Conservation (phyloP, 148 eudicot genomes). For the Hydrangea macrophylla region DNA sequence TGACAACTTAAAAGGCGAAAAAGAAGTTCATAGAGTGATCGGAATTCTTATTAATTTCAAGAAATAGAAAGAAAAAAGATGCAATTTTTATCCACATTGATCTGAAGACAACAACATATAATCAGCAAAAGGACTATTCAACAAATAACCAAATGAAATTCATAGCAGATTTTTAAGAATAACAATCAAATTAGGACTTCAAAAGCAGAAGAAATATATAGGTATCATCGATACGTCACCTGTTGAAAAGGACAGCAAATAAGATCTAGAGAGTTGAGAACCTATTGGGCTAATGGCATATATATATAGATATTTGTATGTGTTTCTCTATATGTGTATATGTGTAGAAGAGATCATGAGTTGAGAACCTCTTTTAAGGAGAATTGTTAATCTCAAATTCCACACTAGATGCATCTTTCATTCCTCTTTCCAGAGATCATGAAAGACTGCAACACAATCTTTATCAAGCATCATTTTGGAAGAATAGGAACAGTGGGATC, state of each 20-base stretch:
- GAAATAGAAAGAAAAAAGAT: background rate
- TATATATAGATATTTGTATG: too few relatives aligned
- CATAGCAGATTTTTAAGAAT: too few relatives aligned
- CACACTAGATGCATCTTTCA: too few relatives aligned
- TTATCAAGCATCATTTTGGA: too few relatives aligned
- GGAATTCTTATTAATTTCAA: background rate
- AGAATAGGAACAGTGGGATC: too few relatives aligned
- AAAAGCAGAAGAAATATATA: background rate
- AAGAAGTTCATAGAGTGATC: background rate
- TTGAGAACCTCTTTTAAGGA: too few relatives aligned
- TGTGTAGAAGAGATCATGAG: too few relatives aligned
- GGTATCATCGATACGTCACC: conserved; percentile 2
- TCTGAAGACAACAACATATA: conserved; percentile 5
- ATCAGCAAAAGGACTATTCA: conserved; percentile 15
- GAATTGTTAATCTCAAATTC: too few relatives aligned
- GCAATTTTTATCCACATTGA: conserved; percentile 3
- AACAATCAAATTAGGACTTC: too few relatives aligned
- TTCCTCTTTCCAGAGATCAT: too few relatives aligned
- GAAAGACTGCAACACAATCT: too few relatives aligned
- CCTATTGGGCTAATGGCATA: conserved; percentile 1
- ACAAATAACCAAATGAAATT: conserved; percentile 11
- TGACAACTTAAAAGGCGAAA: background rate
- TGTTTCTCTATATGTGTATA: too few relatives aligned
- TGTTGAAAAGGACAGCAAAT: background rate
- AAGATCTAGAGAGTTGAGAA: conserved; percentile 16